Evolutionary conservation across 805 yeast species (phyloP), one percentile per base, ranked within the genome.

Genomic region (Kodamaea restingae): DNA sequence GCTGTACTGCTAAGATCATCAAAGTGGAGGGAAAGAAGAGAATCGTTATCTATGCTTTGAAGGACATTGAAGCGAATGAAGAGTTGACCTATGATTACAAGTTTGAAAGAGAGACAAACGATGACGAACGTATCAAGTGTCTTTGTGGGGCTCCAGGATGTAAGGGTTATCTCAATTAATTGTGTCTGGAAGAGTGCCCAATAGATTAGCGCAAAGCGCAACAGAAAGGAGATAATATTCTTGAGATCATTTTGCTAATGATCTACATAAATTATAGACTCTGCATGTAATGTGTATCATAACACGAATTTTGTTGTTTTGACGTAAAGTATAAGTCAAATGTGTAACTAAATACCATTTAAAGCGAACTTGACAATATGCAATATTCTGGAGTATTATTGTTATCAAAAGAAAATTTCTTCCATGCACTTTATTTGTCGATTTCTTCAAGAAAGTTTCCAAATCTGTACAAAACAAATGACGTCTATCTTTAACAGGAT

Each of bases 61-160:
- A 95, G 35, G 96, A 91, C 56, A 83, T 93, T 42, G 85, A 72
- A 3, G 84, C 93, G 4, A 87, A 88, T 60, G 95, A 84, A 56
- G 99, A 93, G 56, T 70, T 93, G 53, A 93, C 99, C 0, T 93
- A 93, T 52, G 98, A 93, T 61, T 93, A 93, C 60, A 90, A 91
- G 59, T 93, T 93, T 58, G 97, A 88, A 60, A 71, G 95, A 39
- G 96, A 90, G 55, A 80, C 84, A 4, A 86, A 87, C 50, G 95
- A 87, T 44, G 88, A 78, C 32, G 96, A 88, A 55, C 70, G 96
- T 47, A 81, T 90, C 44, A 79, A 87, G 9, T 93, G 99, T 67
- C 71, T 88, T 10, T 93, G 99, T 71, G 99, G 99, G 3, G 90
- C 97, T 1, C 80, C 88, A 0, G 88, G 85, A 0, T 93, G 99